phyloP scores from a whole-genome alignment of 2,329 filamentous ascomycete species.

The Lasiodiplodia hormozganensis region DNA sequence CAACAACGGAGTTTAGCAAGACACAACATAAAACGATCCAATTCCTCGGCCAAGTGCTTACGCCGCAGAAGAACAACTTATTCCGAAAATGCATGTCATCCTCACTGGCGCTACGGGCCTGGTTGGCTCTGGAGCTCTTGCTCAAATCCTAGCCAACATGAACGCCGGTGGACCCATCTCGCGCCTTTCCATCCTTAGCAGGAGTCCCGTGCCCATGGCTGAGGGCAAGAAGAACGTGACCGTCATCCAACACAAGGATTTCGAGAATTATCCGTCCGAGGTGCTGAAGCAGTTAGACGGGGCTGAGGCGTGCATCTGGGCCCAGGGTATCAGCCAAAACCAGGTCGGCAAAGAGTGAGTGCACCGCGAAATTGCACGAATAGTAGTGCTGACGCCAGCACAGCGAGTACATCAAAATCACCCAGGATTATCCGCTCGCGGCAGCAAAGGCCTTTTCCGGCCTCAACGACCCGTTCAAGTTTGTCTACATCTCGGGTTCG shows the following conservation, averaged over 20 bases:
- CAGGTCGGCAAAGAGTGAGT: conserved; percentile 65
- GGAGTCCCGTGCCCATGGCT: conserved; percentile 69
- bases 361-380: neutral
- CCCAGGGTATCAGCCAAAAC: conserved; percentile 69
- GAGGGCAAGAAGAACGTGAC: conserved; percentile 63
- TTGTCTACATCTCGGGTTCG: conserved; percentile 69
- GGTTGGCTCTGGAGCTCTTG: conserved; percentile 48
- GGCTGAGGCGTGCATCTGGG: conserved; percentile 76
- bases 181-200: conserved; percentile 72
- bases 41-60: neutral
- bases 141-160: conserved; percentile 43
- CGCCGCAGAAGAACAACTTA: no score
- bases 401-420: conserved; percentile 71
- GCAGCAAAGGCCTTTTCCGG: conserved; percentile 67
- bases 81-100: conserved; percentile 48
- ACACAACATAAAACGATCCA: neutral
- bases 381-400: conserved; percentile 28
- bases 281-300: conserved; percentile 67
- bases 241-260: conserved; percentile 74
- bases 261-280: conserved; percentile 63
- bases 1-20: neutral
- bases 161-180: conserved; percentile 50
- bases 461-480: conserved; percentile 66
- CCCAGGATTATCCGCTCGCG: conserved; percentile 68
- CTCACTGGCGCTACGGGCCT: conserved; percentile 54